Evolutionary conservation across 805 yeast species (phyloP).

Genomic region (Nakazawaea peltata): DNA sequence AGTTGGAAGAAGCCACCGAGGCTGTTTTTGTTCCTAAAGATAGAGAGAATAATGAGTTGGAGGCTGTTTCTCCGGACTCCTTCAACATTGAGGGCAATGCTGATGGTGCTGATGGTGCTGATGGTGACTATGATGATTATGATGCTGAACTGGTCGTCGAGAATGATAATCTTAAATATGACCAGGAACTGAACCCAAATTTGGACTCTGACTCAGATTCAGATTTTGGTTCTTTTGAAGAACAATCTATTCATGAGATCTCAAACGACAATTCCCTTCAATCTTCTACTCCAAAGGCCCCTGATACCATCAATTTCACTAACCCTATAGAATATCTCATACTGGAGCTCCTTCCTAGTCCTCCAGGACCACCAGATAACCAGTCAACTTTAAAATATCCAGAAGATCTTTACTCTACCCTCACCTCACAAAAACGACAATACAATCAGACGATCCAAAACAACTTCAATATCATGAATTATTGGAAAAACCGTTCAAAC

Average conservation of each 20-base stretch:
- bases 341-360: background rate
- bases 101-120: background rate
- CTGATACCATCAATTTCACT: background rate
- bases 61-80: no score
- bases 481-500: background rate
- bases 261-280: no score
- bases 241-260: background rate
- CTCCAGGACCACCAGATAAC: background rate
- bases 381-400: background rate
- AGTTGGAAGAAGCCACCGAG: no score
- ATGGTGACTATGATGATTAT: background rate
- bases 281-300: no score
- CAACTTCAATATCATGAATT: slow-evolving; percentile 2
- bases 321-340: background rate
- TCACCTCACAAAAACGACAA: slow-evolving; percentile 2
- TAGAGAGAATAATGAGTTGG: no score
- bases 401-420: background rate
- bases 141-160: no score
- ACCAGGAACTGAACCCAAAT: background rate
- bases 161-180: no score
- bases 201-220: slow-evolving; percentile 1
- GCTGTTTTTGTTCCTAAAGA: no score
- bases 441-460: background rate
- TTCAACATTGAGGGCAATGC: background rate
- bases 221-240: slow-evolving; percentile 10